Evolutionary conservation across 2,329 filamentous ascomycete genomes (phyloP).

Genomic region (Scleromitrula shiraiana): DNA sequence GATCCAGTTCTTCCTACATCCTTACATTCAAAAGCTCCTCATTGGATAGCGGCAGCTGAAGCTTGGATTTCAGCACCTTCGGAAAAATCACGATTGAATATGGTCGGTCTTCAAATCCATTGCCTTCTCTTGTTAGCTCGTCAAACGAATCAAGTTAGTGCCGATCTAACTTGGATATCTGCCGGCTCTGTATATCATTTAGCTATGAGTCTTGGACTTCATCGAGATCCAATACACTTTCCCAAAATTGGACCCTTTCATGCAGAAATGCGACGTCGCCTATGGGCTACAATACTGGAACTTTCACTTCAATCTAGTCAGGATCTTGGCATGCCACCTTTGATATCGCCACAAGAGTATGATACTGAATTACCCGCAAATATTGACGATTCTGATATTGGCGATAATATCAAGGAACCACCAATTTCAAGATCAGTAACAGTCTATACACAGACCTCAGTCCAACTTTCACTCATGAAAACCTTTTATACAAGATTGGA

Average conservation of each 20-base stretch:
- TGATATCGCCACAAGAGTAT: constrained; percentile 39
- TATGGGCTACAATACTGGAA: constrained; percentile 50
- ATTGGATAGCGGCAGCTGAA: constrained; percentile 17
- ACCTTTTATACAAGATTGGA: constrained; percentile 38
- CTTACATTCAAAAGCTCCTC: constrained; percentile 8
- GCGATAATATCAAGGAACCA: constrained; percentile 27
- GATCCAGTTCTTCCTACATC: background rate
- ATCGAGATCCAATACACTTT: constrained; percentile 46
- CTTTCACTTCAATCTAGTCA: constrained; percentile 43
- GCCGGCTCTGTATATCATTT: constrained; percentile 41
- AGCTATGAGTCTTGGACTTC: constrained; percentile 49
- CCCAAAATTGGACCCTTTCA: constrained; percentile 39
- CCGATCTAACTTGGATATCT: constrained; percentile 44
- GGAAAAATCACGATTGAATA: constrained; percentile 41
- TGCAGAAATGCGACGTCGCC: constrained; percentile 45
- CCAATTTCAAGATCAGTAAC: constrained; percentile 19
- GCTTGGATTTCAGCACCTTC: constrained; percentile 21
- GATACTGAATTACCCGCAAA: constrained; percentile 43
- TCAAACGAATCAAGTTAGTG: constrained; percentile 38
- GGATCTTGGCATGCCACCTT: constrained; percentile 42
- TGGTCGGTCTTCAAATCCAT: constrained; percentile 43
- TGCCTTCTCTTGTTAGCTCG: constrained; percentile 44
- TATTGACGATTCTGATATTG: constrained; percentile 44
- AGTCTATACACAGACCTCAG: constrained; percentile 40
- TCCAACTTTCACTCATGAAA: constrained; percentile 39